phyloP scores from a whole-genome alignment of 2,329 filamentous ascomycete genomes.

The Helotiales sp. region DNA sequence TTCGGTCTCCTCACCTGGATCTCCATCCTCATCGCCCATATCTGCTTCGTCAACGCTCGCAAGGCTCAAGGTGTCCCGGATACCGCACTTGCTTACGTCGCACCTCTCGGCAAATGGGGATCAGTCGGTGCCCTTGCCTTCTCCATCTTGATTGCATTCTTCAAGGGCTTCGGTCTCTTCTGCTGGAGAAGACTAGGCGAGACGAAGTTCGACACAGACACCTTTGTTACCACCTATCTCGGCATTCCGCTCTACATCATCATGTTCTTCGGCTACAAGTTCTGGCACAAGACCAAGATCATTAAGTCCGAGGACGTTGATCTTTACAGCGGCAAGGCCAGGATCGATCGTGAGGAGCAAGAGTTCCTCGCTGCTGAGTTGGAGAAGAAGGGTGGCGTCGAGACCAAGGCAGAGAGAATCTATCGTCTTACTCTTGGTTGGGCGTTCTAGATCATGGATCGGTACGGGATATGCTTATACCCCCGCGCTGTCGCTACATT shows the following conservation, averaged over 20 bases:
- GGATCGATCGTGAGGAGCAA: slow-evolving; percentile 64
- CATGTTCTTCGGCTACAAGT: slow-evolving; percentile 61
- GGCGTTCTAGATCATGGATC: slow-evolving; percentile 24
- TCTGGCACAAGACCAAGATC: slow-evolving; percentile 48
- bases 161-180: slow-evolving; percentile 78
- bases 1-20: slow-evolving; percentile 43
- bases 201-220: slow-evolving; percentile 64
- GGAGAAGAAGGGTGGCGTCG: slow-evolving; percentile 30
- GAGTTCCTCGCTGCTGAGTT: slow-evolving; percentile 33
- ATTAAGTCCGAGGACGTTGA: slow-evolving; percentile 57
- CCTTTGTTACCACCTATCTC: slow-evolving; percentile 67
- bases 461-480: not conserved
- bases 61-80: slow-evolving; percentile 63
- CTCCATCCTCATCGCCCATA: slow-evolving; percentile 69
- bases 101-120: slow-evolving; percentile 73
- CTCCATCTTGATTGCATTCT: slow-evolving; percentile 75
- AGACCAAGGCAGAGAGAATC: slow-evolving; percentile 35
- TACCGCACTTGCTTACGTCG: slow-evolving; percentile 63
- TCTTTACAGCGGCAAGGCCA: slow-evolving; percentile 61
- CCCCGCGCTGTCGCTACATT: slow-evolving; percentile 4
- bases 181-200: slow-evolving; percentile 62
- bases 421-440: slow-evolving; percentile 36
- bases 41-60: slow-evolving; percentile 68
- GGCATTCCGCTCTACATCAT: slow-evolving; percentile 67
- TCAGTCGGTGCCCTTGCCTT: slow-evolving; percentile 71